These are phyloP conservation scores for Evernia prunastri DNA, from an alignment of 495 filamentous ascomycete species.

Conservation along the genomic window DNA sequence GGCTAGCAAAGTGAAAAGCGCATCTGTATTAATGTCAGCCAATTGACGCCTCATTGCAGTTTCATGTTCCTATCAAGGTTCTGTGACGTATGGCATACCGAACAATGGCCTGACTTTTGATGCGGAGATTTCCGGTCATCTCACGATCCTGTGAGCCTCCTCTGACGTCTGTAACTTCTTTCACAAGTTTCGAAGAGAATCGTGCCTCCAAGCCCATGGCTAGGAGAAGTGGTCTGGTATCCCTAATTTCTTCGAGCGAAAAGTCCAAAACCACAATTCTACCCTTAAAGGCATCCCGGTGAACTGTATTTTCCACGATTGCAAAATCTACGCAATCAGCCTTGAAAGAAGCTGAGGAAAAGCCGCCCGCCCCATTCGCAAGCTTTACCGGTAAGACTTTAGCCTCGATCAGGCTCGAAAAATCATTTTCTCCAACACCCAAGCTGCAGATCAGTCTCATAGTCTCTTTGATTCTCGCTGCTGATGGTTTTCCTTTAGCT, in stretches of 20 bases:
- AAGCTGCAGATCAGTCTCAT: slow-evolving; percentile 5
- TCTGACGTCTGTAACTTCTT: slow-evolving; percentile 2
- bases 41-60: background rate
- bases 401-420: background rate
- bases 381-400: slow-evolving; percentile 6
- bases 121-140: slow-evolving; percentile 7
- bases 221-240: slow-evolving; percentile 7
- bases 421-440: slow-evolving; percentile 7
- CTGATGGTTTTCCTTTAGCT: slow-evolving; percentile 4
- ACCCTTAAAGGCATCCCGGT: slow-evolving; percentile 2
- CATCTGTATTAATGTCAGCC: slow-evolving; percentile 3
- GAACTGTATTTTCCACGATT: slow-evolving; percentile 2
- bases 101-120: slow-evolving; percentile 7
- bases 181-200: slow-evolving; percentile 6
- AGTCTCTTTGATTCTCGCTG: slow-evolving; percentile 1
- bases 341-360: slow-evolving; percentile 7
- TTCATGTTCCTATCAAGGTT: slow-evolving; percentile 2
- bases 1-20: slow-evolving; percentile 3
- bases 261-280: slow-evolving; percentile 6
- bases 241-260: slow-evolving; percentile 4
- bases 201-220: slow-evolving; percentile 5
- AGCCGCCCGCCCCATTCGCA: slow-evolving; percentile 1
- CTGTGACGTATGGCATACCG: background rate
- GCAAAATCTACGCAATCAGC: background rate
- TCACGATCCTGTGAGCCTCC: slow-evolving; percentile 4